Percentiles rank a stretch among this genome's conserved stretches.
phyloP scores from a whole-genome alignment of 495 filamentous ascomycete genomes.

The Mytilinidion resinicola region DNA sequence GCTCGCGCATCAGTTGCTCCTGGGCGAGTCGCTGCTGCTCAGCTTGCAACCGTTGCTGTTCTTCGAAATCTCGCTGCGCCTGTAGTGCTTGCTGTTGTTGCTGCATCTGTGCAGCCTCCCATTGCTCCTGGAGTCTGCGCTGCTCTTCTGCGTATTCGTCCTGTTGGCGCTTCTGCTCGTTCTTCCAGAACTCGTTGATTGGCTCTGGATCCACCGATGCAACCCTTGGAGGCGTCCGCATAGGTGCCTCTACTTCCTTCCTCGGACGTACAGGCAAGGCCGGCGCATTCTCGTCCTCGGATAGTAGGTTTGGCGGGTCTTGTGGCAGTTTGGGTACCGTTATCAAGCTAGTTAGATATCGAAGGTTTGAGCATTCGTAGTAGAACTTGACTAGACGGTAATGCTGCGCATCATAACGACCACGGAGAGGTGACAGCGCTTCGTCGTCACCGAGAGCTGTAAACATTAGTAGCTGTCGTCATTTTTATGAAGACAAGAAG shows the following conservation, averaged over 20 bases:
- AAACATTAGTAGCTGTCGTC: constrained; percentile 12
- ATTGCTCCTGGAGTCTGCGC: constrained; percentile 73
- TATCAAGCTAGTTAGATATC: constrained; percentile 92
- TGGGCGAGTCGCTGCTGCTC: constrained; percentile 89
- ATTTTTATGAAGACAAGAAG: background rate
- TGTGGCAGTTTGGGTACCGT: constrained; percentile 90
- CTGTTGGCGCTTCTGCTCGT: constrained; percentile 81
- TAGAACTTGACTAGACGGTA: constrained; percentile 95
- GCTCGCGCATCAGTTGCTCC: constrained; percentile 78
- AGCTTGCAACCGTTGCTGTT: constrained; percentile 79
- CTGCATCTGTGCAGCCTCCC: constrained; percentile 65
- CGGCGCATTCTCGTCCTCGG: constrained; percentile 72
- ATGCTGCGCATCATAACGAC: constrained; percentile 89
- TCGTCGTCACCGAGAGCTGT: constrained; percentile 88
- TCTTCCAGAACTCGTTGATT: constrained; percentile 97
- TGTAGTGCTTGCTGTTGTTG: constrained; percentile 76
- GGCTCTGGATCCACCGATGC: constrained; percentile 77
- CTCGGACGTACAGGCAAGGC: constrained; percentile 73
- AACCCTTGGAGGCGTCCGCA: constrained; percentile 57
- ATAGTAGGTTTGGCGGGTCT: constrained; percentile 81
- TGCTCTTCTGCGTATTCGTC: constrained; percentile 93
- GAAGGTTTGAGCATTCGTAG: constrained; percentile 95
- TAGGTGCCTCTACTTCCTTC: constrained; percentile 59
- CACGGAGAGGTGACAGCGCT: constrained; percentile 81
- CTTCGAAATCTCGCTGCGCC: constrained; percentile 87